Evolutionary conservation across 441 rosid species (phyloP).

Genomic region (Bocquillonia castaneifolia): DNA sequence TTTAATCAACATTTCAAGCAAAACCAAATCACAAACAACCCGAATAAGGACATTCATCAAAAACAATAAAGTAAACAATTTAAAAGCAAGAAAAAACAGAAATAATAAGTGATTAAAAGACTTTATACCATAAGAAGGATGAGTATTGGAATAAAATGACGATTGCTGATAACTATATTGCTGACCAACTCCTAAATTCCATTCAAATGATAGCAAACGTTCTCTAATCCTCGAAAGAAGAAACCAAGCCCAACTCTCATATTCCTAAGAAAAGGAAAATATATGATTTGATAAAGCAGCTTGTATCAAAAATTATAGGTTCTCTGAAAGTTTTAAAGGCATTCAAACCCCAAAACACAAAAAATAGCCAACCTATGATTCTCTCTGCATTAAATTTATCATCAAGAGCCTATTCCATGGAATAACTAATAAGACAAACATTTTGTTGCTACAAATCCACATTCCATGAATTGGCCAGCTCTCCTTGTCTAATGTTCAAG

Average conservation of each 20-base stretch:
- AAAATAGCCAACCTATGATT: neutral
- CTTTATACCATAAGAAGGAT: conserved; percentile 44
- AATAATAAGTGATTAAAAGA: neutral
- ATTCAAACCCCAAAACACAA: conserved; percentile 1
- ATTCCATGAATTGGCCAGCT: no score
- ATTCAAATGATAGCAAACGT: neutral
- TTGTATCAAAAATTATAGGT: neutral
- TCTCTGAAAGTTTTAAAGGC: neutral
- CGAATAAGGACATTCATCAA: neutral
- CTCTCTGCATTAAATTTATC: neutral
- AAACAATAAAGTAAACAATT: neutral
- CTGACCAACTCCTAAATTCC: no score
- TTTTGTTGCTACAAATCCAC: no score
- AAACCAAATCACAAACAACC: conserved; percentile 13
- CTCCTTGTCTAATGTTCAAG: no score
- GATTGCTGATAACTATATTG: no score
- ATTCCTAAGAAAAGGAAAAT: neutral
- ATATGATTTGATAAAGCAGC: neutral
- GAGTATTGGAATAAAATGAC: no score
- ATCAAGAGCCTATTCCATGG: conserved; percentile 1
- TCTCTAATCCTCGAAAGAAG: neutral
- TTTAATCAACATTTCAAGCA: conserved; percentile 21
- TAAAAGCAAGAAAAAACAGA: neutral
- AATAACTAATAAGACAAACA: no score
- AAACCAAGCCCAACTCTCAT: neutral